Evolutionary conservation across 192 early-diverging fungal genomes (phyloP), one percentile per base, ranked within the genome.

Genomic region (Entomortierella chlamydospora): DNA sequence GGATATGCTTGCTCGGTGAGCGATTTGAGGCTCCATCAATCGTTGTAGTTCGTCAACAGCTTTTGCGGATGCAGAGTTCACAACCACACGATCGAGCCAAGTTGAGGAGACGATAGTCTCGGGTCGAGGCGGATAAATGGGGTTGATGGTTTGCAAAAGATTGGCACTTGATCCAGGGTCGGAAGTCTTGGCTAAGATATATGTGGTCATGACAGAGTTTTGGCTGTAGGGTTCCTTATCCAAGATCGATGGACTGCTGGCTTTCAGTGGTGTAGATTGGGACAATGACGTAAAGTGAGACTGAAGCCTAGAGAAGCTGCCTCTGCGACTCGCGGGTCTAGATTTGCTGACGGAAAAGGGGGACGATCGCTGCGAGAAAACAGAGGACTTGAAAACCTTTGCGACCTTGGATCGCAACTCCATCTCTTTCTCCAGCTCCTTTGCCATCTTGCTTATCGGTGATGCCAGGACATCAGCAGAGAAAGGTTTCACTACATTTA

Each of bases 71-170:
- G 78, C 64, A 6, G 82, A 62, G 11, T 88, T 87, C 34, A 89
- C 76, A 15, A 88, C 81, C 20, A 86, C 83, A 4, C 89, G 87
- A 45, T 82, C 87, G 73, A 91, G 88, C 45, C 55, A 52, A 0
- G 88, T 64, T 4, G 72, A 72, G n/a, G 86, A 80, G 22, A 83
- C 57, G 7, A 84, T 71, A 31, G 71, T 68, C 1, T 64, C 50
- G 12, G 69, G 43, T 1, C 70, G 68, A 34, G 87, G 83, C 23
- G 51, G 65, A 5, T 82, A 61, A 28, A 84, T 70, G 15, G 89
- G 88, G 59, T 91, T 90, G 23, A 83, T 84, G 1, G 89, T 91
- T 80, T 90, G 89, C 62, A 90, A 85, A 52, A 87, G 57, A 17
- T 73, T 66, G 9, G 66, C 50, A 0, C 28, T 33, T 6, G 70